A percentile compares a stretch with the other conserved stretches of the same genome.
These are phyloP conservation scores for Akebia trifoliata DNA, from an alignment of 164 flowering plant species.

Conservation along the genomic window DNA sequence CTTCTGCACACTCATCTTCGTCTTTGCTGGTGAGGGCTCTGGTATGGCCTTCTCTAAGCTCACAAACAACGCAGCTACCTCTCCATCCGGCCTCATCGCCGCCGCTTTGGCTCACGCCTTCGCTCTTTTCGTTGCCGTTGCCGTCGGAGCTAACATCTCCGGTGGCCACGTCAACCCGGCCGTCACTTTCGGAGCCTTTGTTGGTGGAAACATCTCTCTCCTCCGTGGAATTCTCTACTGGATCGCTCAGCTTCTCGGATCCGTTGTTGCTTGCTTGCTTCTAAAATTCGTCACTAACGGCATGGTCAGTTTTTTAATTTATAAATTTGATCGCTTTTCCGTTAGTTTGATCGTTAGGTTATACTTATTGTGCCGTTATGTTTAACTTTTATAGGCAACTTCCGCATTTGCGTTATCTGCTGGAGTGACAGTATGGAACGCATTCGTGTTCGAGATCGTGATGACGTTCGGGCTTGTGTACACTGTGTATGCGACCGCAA, in stretches of 20 bases:
- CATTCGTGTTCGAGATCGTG: conserved; percentile 69
- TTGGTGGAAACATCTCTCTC: conserved; percentile 19
- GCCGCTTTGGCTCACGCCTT: conserved; percentile 8
- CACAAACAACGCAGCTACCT: neutral
- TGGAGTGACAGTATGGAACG: conserved; percentile 55
- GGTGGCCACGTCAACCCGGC: conserved; percentile 15
- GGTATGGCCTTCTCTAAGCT: conserved; percentile 11
- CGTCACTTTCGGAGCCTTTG: conserved; percentile 19
- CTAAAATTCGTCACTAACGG: conserved; percentile 16
- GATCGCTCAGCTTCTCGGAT: conserved; percentile 20
- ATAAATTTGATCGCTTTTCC: neutral
- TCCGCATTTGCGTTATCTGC: conserved; percentile 43
- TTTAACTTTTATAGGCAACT: conserved; percentile 20
- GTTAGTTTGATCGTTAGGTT: neutral
- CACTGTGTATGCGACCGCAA: conserved; percentile 75
- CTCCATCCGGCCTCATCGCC: conserved; percentile 2
- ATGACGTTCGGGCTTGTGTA: conserved; percentile 83
- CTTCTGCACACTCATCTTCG: conserved; percentile 2
- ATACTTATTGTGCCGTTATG: neutral
- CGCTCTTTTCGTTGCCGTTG: conserved; percentile 7
- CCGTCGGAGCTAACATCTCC: conserved; percentile 12
- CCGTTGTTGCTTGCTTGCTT: conserved; percentile 16
- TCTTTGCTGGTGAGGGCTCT: conserved; percentile 11
- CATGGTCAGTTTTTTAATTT: conserved; percentile 5
- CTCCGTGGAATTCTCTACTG: conserved; percentile 14